These are phyloP conservation scores for Hypoxylon fuscum DNA, from an alignment of 495 filamentous ascomycete genomes.

Conservation along the genomic window DNA sequence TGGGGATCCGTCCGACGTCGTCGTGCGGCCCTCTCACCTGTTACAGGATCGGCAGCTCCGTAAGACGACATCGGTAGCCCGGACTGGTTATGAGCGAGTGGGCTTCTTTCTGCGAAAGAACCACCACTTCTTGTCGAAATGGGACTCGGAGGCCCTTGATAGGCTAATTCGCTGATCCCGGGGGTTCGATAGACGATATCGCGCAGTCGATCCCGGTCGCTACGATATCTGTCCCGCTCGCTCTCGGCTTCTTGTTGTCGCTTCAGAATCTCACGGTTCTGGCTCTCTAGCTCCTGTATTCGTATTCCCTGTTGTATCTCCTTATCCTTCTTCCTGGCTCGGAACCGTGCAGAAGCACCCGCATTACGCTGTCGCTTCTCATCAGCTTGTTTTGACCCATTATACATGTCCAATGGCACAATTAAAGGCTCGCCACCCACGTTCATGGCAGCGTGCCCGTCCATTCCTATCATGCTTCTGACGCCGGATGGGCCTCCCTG, in stretches of 20 bases:
- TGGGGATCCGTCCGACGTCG: slow-evolving; percentile 57
- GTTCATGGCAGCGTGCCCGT: slow-evolving; percentile 53
- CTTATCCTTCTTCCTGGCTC: slow-evolving; percentile 87
- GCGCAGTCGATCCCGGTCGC: slow-evolving; percentile 73
- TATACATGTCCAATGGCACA: slow-evolving; percentile 79
- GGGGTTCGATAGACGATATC: slow-evolving; percentile 66
- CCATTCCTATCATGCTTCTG: slow-evolving; percentile 49
- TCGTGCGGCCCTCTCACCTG: slow-evolving; percentile 54
- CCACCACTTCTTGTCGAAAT: slow-evolving; percentile 43
- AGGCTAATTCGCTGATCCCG: slow-evolving; percentile 58
- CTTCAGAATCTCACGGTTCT: slow-evolving; percentile 57
- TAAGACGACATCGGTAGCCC: slow-evolving; percentile 34
- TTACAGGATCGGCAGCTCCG: slow-evolving; percentile 38
- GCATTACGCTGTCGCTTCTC: slow-evolving; percentile 95
- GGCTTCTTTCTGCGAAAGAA: slow-evolving; percentile 47
- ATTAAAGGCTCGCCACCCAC: slow-evolving; percentile 58
- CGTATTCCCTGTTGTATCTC: slow-evolving; percentile 77
- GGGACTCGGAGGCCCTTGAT: slow-evolving; percentile 60
- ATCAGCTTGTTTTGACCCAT: slow-evolving; percentile 84
- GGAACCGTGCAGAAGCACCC: slow-evolving; percentile 88
- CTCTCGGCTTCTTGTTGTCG: slow-evolving; percentile 59
- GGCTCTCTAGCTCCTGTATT: slow-evolving; percentile 66
- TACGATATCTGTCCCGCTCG: slow-evolving; percentile 57
- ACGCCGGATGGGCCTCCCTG: slow-evolving; percentile 40
- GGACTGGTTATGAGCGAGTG: slow-evolving; percentile 36